A percentile compares a stretch with the other conserved stretches of the same genome.
These are phyloP conservation scores for Sordariomycetes sp. DNA, from an alignment of 2,329 filamentous ascomycete species.

Conservation along the genomic window DNA sequence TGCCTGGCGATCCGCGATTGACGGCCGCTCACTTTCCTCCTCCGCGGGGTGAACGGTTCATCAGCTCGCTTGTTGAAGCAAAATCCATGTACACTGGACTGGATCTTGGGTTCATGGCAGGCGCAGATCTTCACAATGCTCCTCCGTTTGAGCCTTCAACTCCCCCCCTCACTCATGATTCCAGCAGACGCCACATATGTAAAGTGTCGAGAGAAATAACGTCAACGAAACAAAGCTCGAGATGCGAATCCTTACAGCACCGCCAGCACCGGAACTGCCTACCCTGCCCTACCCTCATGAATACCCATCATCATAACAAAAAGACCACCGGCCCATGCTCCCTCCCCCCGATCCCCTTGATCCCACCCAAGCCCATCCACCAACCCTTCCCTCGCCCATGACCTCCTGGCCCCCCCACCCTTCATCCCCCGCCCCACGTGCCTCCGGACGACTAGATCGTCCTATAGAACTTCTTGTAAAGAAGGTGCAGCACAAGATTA, in stretches of 20 bases:
- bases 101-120: too few relatives aligned
- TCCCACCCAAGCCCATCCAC: not conserved
- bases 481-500: conserved; percentile 87
- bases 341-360: not conserved
- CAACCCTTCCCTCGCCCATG: not conserved
- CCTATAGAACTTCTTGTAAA: conserved; percentile 98
- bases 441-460: conserved; percentile 35
- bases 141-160: too few relatives aligned
- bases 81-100: too few relatives aligned
- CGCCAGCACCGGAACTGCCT: not conserved
- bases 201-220: not conserved
- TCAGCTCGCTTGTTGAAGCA: too few relatives aligned
- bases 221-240: not conserved
- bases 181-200: not conserved
- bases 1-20: too few relatives aligned
- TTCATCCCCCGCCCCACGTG: not conserved
- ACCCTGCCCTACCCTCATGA: not conserved
- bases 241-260: not conserved
- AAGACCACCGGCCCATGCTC: not conserved
- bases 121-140: too few relatives aligned
- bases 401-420: not conserved
- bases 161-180: too few relatives aligned
- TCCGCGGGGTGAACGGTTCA: too few relatives aligned
- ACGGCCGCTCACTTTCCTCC: too few relatives aligned
- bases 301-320: not conserved